Evolutionary conservation across 2,329 filamentous ascomycete species (phyloP).

Genomic region (Hymenoscyphus scutula): DNA sequence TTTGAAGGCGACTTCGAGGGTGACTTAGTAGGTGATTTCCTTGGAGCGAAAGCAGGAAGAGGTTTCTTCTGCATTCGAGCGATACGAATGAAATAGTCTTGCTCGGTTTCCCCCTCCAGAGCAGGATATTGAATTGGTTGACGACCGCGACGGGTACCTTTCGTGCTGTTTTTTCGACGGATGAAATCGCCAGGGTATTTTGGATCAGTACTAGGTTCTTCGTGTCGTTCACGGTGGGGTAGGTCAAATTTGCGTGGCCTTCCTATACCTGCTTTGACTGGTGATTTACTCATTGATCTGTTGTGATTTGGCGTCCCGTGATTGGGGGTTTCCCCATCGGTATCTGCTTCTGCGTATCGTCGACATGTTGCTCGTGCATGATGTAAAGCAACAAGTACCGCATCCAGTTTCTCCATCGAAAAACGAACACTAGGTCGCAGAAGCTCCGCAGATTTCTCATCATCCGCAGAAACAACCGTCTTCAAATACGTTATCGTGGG

Average conservation of each 20-base stretch:
- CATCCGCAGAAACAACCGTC: conserved; percentile 65
- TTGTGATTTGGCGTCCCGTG: conserved; percentile 3
- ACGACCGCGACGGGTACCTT: conserved; percentile 23
- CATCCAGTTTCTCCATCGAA: conserved; percentile 67
- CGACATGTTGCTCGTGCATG: conserved; percentile 56
- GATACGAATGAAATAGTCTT: conserved; percentile 48
- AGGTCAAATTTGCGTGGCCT: conserved; percentile 30
- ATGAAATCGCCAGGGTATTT: conserved; percentile 12
- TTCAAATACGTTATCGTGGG: conserved; percentile 12
- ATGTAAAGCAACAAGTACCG: conserved; percentile 68
- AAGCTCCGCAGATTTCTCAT: conserved; percentile 62
- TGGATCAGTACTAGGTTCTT: conserved; percentile 5
- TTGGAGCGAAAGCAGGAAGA: conserved; percentile 38
- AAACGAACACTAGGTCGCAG: conserved; percentile 69
- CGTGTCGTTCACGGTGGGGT: conserved; percentile 11
- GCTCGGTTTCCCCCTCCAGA: conserved; percentile 35
- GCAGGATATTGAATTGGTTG: conserved; percentile 30
- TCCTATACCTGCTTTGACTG: conserved; percentile 20
- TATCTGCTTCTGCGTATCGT: conserved; percentile 31
- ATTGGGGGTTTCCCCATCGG: conserved; percentile 24
- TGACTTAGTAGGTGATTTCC: conserved; percentile 2
- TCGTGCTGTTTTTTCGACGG: conserved; percentile 21
- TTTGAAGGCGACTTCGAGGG: conserved; percentile 10
- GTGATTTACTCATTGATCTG: background rate
- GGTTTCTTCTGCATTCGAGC: conserved; percentile 43